A percentile compares a stretch with the other conserved stretches of the same genome.
These are phyloP conservation scores for Leccinum aurantiacum DNA, from an alignment of 768 basidiomycete genomes.

Conservation along the genomic window DNA sequence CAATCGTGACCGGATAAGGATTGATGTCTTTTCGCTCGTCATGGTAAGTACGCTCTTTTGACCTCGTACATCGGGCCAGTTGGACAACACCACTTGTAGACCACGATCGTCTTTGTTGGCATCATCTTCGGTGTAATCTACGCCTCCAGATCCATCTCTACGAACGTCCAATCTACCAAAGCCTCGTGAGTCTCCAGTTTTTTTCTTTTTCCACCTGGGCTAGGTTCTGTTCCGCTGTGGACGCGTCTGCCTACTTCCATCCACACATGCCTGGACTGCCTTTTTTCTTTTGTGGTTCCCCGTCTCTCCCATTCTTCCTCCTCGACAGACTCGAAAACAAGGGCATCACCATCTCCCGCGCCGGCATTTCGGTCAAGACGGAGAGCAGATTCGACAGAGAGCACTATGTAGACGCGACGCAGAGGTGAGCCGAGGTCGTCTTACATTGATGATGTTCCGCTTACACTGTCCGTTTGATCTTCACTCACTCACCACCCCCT, in stretches of 20 bases:
- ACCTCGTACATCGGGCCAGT: neutral
- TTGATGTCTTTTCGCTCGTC: conserved; percentile 21
- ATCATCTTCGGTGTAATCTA: conserved; percentile 44
- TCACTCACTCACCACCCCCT: neutral
- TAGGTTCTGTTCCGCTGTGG: neutral
- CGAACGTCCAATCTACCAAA: conserved; percentile 49
- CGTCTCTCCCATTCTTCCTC: neutral
- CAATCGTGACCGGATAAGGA: conserved; percentile 5
- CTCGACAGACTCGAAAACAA: conserved; percentile 43
- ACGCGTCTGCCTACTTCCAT: neutral
- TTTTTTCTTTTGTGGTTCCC: too few relatives aligned
- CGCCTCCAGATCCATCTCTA: conserved; percentile 39
- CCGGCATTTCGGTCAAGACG: conserved; percentile 68
- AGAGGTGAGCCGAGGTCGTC: conserved; percentile 48
- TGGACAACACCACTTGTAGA: conserved; percentile 33
- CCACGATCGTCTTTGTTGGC: conserved; percentile 46
- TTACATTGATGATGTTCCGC: neutral
- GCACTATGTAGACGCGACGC: conserved; percentile 71
- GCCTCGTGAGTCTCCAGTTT: conserved; percentile 46
- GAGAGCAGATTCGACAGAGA: conserved; percentile 56
- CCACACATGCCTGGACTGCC: neutral
- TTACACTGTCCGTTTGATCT: neutral
- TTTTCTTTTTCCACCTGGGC: neutral
- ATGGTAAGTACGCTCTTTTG: conserved; percentile 2
- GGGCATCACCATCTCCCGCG: conserved; percentile 57